These are phyloP conservation scores for Erodium texanum DNA, from an alignment of 441 rosid genomes.

Conservation along the genomic window DNA sequence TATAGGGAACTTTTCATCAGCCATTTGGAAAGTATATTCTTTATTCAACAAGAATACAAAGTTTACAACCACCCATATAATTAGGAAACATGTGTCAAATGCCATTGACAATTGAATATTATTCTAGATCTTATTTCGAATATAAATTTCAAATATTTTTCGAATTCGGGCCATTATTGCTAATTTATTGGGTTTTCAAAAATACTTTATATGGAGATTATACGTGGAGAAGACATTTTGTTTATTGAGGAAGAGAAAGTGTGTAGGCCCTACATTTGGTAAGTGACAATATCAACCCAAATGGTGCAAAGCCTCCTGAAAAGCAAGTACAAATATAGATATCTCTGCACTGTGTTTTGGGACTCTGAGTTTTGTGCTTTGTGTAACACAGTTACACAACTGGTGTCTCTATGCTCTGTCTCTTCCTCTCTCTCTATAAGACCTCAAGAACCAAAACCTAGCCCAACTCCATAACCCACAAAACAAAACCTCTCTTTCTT, in stretches of 20 bases:
- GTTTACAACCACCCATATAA: background rate
- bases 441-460: background rate
- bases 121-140: no score
- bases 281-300: no score
- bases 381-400: background rate
- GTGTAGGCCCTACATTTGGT: background rate
- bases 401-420: background rate
- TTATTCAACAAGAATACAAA: background rate
- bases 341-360: conserved; percentile 4
- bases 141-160: no score
- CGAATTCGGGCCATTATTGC: no score
- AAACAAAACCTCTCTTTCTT: background rate
- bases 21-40: background rate
- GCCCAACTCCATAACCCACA: background rate
- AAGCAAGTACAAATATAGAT: background rate
- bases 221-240: no score
- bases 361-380: conserved; percentile 3
- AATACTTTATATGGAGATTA: no score
- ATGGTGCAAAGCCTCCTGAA: background rate
- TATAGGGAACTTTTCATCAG: background rate
- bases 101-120: background rate
- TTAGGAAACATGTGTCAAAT: conserved; percentile 1
- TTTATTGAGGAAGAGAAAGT: background rate
- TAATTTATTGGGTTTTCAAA: no score
- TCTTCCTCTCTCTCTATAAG: background rate